These are phyloP conservation scores for Datura wrightii DNA, from an alignment of 257 asterid species.

Conservation along the genomic window DNA sequence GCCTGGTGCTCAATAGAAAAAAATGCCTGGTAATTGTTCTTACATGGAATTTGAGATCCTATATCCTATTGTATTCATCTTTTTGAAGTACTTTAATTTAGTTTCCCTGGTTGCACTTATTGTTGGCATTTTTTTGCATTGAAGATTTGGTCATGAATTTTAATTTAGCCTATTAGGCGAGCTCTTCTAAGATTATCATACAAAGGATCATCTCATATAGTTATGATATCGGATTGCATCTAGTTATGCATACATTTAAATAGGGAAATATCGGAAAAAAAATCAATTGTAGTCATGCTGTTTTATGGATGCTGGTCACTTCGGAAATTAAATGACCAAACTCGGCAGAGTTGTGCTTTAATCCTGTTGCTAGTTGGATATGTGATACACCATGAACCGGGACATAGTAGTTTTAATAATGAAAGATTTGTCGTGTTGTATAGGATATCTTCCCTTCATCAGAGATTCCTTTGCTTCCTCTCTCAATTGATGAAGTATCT, in stretches of 20 bases:
- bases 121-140: background rate
- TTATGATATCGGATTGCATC: conserved; percentile 18
- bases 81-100: background rate
- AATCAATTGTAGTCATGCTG: background rate
- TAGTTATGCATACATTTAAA: background rate
- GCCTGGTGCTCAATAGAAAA: background rate
- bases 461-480: background rate
- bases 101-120: background rate
- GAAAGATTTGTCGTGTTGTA: conserved; percentile 12
- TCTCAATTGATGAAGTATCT: background rate
- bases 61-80: background rate
- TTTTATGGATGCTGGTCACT: conserved; percentile 3
- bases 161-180: background rate
- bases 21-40: background rate
- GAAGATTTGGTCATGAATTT: background rate
- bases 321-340: background rate
- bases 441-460: background rate
- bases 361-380: background rate
- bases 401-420: background rate
- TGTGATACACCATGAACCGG: conserved; percentile 4
- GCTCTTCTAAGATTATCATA: background rate
- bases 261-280: background rate
- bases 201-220: conserved; percentile 1
- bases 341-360: background rate
- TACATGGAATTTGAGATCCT: background rate